Conservation (phyloP, 164 flowering plant genomes). For the Brasenia schreberi region DNA sequence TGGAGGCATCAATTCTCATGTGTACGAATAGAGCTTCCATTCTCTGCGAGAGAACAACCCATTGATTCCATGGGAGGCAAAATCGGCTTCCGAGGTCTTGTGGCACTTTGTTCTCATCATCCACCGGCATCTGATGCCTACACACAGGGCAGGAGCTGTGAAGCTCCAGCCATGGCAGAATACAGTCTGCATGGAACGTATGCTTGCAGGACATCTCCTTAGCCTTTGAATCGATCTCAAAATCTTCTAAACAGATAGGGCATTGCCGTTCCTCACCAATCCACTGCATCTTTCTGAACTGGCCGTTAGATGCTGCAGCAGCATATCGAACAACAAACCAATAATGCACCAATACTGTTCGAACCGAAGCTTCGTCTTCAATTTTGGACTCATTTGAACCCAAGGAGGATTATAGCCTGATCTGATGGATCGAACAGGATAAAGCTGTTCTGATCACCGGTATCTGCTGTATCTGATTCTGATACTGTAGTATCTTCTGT, state of each 20-base stretch:
- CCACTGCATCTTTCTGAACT: conserved; percentile 61
- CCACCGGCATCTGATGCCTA: conserved; percentile 59
- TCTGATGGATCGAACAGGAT: conserved; percentile 51
- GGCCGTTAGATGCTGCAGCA: conserved; percentile 82
- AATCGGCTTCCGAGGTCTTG: conserved; percentile 27
- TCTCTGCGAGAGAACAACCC: conserved; percentile 30
- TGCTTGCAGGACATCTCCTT: conserved; percentile 91
- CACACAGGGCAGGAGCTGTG: conserved; percentile 91
- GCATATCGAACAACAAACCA: conserved; percentile 64
- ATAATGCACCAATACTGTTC: conserved; percentile 22
- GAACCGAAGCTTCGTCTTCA: conserved; percentile 4
- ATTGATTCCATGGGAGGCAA: conserved; percentile 41
- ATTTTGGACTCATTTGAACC: conserved; percentile 14
- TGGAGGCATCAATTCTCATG: too few relatives aligned
- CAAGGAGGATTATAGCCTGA: conserved; percentile 43
- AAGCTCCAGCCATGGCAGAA: conserved; percentile 74
- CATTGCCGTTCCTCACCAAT: conserved; percentile 40
- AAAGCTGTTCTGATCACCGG: conserved; percentile 28
- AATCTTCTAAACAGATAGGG: conserved; percentile 73
- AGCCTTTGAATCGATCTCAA: conserved; percentile 51
- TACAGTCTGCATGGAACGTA: conserved; percentile 59
- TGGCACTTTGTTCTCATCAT: conserved; percentile 33
- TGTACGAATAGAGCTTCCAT: too few relatives aligned
- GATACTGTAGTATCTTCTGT: conserved; percentile 27
- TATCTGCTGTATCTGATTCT: conserved; percentile 26